Evolutionary conservation across 257 asterid genomes (phyloP), one percentile per base, ranked within the genome.

Genomic region (Cinchona pubescens): DNA sequence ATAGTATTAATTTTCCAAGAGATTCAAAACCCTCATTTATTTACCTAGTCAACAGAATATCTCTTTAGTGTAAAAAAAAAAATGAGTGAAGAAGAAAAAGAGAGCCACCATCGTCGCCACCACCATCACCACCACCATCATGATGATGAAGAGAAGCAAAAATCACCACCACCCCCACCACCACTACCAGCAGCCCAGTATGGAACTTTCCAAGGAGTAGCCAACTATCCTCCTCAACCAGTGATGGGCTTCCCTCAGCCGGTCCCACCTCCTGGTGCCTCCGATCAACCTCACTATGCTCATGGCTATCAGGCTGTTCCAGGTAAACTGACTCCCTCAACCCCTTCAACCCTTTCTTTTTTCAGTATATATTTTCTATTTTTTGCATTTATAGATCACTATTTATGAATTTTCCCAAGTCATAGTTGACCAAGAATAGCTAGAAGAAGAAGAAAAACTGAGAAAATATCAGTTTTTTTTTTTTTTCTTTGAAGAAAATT

Each of bases 251-350:
- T 92, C 70, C 98, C 98, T 76, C 96, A 90, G 78, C 96, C 95
- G 3, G 88, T 84, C 74, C 94, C 97, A 40, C 96, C 98, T 34
- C 96, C 96, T 2, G 97, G 94, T 3, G 67, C 81, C 75, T 72
- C 89, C 37, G 92, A 85, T 11, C 85, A 90, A 18, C 84, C 82
- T 0, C 60, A 87, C 72, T 88, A 93, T 75, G 83, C 85, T 72
- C 97, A 85, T 74, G 96, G 91, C 43, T 94, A 94, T 85, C 98
- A 94, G 79, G 79, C 92, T 76, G 96, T 92, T 59, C 93, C 94
- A 75, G 97, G 97, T 94, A 65, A 34, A 13, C 18, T 34, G 3
- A 7, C 62, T 27, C 65, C 66, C 35, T 56, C 63, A 19, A n/a
- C 42, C 9, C 23, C 21, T 49, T 30, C 25, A 2, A 42, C 34